Conservation (phyloP, 129 eudicot species). For the Saposhnikovia divaricata region DNA sequence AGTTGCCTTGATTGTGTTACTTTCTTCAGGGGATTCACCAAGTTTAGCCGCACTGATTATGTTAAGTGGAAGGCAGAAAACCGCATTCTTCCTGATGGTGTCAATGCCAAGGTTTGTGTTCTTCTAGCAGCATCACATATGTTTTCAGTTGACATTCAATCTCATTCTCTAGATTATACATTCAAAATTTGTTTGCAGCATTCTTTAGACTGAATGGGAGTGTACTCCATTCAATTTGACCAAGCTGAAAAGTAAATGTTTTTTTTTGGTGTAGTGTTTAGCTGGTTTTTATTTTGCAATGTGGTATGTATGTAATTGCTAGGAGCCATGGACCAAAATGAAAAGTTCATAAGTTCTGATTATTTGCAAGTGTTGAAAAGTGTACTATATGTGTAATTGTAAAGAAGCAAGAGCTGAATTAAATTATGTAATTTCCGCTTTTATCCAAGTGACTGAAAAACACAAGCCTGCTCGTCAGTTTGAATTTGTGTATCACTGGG, state of each 20-base stretch:
- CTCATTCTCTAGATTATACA: background rate
- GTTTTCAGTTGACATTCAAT: background rate
- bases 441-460: no score
- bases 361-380: no score
- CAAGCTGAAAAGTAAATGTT: no score
- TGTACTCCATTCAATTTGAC: background rate
- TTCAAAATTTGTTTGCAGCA: background rate
- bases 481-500: no score
- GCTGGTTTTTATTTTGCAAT: background rate
- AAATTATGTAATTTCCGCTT: no score
- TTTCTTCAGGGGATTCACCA: background rate
- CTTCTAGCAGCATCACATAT: background rate
- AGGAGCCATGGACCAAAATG: background rate
- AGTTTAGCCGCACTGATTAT: slow-evolving; percentile 1
- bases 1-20: background rate
- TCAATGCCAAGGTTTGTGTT: background rate
- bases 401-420: no score
- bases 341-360: background rate
- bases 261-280: background rate
- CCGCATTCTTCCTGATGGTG: background rate
- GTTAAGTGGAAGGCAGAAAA: background rate
- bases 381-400: no score
- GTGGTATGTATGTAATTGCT: background rate
- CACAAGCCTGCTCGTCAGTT: no score
- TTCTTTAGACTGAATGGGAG: background rate